Evolutionary conservation across 305 asterid genomes (phyloP).

Genomic region (Fraxinus angustifolia): DNA sequence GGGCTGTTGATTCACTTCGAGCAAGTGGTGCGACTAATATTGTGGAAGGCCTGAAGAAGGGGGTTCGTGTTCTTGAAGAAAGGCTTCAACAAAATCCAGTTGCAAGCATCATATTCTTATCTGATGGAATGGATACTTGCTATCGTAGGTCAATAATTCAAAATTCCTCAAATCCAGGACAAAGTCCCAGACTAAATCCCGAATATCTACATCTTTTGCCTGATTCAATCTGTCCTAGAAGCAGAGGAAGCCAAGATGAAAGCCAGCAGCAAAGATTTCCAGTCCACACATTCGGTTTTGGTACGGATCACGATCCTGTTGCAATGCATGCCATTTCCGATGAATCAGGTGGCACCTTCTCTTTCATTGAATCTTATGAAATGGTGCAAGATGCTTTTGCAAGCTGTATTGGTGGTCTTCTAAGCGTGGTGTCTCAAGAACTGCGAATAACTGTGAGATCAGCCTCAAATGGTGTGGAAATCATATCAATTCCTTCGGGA

Average conservation of each 20-base stretch:
- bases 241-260: background rate
- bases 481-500: conserved; percentile 31
- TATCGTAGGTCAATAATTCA: background rate
- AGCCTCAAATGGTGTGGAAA: conserved; percentile 20
- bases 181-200: background rate
- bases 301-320: conserved; percentile 39
- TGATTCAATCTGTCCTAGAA: conserved; percentile 18
- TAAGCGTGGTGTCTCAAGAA: conserved; percentile 37
- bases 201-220: conserved; percentile 22
- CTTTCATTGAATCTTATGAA: conserved; percentile 37
- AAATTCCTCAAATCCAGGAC: background rate
- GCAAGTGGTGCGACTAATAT: conserved; percentile 32
- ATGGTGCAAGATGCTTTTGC: conserved; percentile 46
- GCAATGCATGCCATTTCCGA: conserved; percentile 40
- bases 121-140: conserved; percentile 39
- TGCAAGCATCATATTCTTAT: conserved; percentile 38
- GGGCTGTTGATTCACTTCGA: conserved; percentile 24
- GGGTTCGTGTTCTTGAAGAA: conserved; percentile 36
- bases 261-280: conserved; percentile 28
- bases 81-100: conserved; percentile 29
- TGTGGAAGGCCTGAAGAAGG: conserved; percentile 35
- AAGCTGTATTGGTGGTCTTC: conserved; percentile 41
- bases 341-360: conserved; percentile 43
- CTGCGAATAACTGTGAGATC: conserved; percentile 19
- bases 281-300: conserved; percentile 43